Percentiles rank a stretch among this genome's conserved stretches.
Evolutionary conservation across 169 alveolate species (phyloP).

Genomic region (Theileria parva): DNA sequence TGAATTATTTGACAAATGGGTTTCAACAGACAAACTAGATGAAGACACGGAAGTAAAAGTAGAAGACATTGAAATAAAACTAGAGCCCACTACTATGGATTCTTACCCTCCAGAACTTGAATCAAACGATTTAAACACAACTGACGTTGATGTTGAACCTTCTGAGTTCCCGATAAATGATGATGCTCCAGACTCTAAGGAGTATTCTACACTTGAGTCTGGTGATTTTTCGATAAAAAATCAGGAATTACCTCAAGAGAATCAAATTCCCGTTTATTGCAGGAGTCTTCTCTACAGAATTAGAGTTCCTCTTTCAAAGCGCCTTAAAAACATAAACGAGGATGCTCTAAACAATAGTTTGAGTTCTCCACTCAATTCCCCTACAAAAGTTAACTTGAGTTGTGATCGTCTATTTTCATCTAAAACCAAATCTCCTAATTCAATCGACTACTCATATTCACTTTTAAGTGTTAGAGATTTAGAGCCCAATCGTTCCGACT

Average conservation of each 20-base stretch:
- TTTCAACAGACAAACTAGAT: not conserved
- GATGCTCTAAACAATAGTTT: slow-evolving; percentile 8
- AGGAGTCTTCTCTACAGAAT: slow-evolving; percentile 55
- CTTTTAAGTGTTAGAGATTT: slow-evolving; percentile 27
- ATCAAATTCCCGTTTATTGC: slow-evolving; percentile 55
- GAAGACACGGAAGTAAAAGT: not conserved
- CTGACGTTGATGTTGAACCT: not conserved
- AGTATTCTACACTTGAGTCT: slow-evolving; percentile 12
- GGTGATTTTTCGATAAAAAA: slow-evolving; percentile 4
- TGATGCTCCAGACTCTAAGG: not conserved
- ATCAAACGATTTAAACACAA: not conserved
- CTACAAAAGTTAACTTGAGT: slow-evolving; percentile 22
- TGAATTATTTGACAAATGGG: not conserved
- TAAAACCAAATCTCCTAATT: not conserved
- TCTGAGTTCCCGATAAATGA: slow-evolving; percentile 14
- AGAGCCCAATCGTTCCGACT: not conserved
- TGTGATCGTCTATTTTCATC: slow-evolving; percentile 30
- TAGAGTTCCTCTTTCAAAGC: slow-evolving; percentile 58
- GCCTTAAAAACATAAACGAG: slow-evolving; percentile 47
- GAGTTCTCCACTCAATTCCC: slow-evolving; percentile 10
- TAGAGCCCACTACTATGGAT: slow-evolving; percentile 1
- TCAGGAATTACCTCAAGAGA: not conserved
- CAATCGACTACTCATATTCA: slow-evolving; percentile 15
- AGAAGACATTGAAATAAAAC: not conserved
- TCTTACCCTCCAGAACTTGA: not conserved